phyloP scores from a whole-genome alignment of 139 green algal genomes.

The Micractinium sp. region DNA sequence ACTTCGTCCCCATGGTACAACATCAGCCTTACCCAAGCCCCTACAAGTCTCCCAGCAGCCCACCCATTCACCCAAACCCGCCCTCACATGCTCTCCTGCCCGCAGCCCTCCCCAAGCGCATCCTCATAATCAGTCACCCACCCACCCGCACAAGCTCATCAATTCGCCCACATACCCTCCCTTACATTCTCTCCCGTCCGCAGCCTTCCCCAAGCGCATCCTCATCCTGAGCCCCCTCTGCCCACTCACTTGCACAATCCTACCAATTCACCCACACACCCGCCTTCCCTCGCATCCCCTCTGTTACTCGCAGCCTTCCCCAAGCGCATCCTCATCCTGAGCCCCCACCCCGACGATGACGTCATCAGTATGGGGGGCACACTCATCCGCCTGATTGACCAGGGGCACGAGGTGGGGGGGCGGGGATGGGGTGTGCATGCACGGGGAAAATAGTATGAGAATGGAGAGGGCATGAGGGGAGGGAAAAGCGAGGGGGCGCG shows the following conservation, averaged over 20 bases:
- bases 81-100: too few species aligned
- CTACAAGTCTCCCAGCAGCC: too few species aligned
- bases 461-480: too few species aligned
- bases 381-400: conserved; percentile 21
- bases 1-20: too few species aligned
- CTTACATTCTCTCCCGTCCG: neutral
- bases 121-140: conserved; percentile 19
- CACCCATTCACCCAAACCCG: too few species aligned
- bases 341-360: conserved; percentile 39
- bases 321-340: conserved; percentile 38
- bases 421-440: too few species aligned
- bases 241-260: neutral
- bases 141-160: neutral
- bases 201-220: conserved; percentile 34
- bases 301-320: neutral
- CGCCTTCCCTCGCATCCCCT: neutral
- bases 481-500: too few species aligned
- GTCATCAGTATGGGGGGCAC: conserved; percentile 44
- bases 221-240: conserved; percentile 32
- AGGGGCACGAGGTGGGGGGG: conserved; percentile 18
- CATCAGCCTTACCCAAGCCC: too few species aligned
- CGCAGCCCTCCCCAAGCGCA: conserved; percentile 26
- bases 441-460: too few species aligned
- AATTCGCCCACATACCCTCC: too few species aligned
- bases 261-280: neutral